Base-by-base conservation (phyloP, 2,329 filamentous ascomycete species). In the Fusarium sp. region DNA sequence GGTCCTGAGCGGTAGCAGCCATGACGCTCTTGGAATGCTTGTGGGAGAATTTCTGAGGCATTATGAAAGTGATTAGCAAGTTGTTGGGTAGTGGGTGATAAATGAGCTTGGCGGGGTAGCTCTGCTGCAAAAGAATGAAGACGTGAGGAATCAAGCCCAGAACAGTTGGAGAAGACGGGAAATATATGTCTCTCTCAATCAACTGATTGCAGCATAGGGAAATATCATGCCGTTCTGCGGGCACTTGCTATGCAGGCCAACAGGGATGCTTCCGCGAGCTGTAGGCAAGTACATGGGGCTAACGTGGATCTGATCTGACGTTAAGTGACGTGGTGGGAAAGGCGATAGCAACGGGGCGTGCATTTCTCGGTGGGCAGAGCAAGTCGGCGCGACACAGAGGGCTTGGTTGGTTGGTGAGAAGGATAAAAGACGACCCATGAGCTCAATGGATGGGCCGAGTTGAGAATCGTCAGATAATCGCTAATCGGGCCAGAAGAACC, bases 1-100 rank as follows among this genome's bases (percentile, higher is more conserved):
- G 94, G 81, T 97, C 93, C 80, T 96, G 88, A 80, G 94, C 91
- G 79, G 90, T 92, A 60, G 84, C 83, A 74, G 84, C 83, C 83
- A 88, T 87, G 78, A 78, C 80, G 79, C 79, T 80, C 66, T 78
- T 74, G 57, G 75, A 71, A 52, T 76, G 77, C 53, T 76, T 75
- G 64, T 76, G 77, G 63, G 69, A 70, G 48, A 62, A 68, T 58
- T 69, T 71, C 65, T 76, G 73, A 70, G 78, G 63, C 78, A 81
- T 80, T 68, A 63, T 77, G 68, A 70, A 71, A 65, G 48, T n/a
- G 53, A 62, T 74, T 62, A 74, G 72, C 65, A 46, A 59, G 15
- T 49, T 50, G 48, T 35, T 50, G 58, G 29, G 39, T 37, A 48
- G 37, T 35, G 47, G 48, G 43, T 58, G 57, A 49, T 48, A 49